Conservation (phyloP, 169 alveolate genomes). For the Cryptosporidium andersoni region DNA sequence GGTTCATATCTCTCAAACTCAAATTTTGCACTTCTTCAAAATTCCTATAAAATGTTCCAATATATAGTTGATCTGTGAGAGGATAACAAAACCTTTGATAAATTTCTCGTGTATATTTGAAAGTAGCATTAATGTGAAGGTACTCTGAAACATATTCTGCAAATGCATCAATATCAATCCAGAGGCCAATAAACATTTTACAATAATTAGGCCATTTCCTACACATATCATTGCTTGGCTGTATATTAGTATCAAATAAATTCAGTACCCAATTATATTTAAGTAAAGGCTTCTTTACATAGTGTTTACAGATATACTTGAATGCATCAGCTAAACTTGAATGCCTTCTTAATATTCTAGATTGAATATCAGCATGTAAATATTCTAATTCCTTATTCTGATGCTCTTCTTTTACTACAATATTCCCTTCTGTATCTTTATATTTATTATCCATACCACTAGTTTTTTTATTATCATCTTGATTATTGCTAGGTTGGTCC, state of each 20-base stretch:
- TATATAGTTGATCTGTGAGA: slow-evolving; percentile 19
- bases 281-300: slow-evolving; percentile 29
- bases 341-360: slow-evolving; percentile 55
- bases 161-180: slow-evolving; percentile 61
- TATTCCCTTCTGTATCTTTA: neutral
- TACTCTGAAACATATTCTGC: slow-evolving; percentile 56
- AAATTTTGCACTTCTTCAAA: slow-evolving; percentile 38
- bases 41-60: slow-evolving; percentile 61
- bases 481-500: neutral
- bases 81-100: slow-evolving; percentile 18
- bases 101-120: slow-evolving; percentile 27
- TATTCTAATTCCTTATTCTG: slow-evolving; percentile 25
- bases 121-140: slow-evolving; percentile 55
- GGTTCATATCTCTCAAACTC: slow-evolving; percentile 28
- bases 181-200: slow-evolving; percentile 42
- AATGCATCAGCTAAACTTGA: slow-evolving; percentile 24
- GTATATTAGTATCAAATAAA: slow-evolving; percentile 31
- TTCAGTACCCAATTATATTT: slow-evolving; percentile 16
- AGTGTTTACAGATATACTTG: slow-evolving; percentile 26
- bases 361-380: slow-evolving; percentile 47
- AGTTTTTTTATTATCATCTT: neutral
- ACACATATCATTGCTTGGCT: slow-evolving; percentile 19
- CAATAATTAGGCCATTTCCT: slow-evolving; percentile 56
- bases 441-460: neutral
- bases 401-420: neutral